phyloP scores from a whole-genome alignment of 371 early-diverging fungal genomes.

The Mortierella sp. region DNA sequence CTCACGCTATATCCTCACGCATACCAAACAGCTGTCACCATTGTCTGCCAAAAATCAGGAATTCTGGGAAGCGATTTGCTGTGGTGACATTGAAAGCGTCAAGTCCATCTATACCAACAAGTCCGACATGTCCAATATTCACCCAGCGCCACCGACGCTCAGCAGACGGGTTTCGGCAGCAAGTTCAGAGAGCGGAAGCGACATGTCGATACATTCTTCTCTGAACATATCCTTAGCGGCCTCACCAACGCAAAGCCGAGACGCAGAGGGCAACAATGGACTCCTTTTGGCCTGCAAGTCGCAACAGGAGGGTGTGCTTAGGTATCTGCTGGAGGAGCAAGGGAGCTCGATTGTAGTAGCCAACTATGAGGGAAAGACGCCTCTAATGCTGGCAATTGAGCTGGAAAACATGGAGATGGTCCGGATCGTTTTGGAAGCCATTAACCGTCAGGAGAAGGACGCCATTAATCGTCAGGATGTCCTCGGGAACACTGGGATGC shows the following conservation, averaged over 20 bases:
- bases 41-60: slow-evolving; percentile 58
- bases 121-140: neutral
- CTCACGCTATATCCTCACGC: slow-evolving; percentile 63
- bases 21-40: slow-evolving; percentile 51
- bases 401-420: slow-evolving; percentile 53
- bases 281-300: slow-evolving; percentile 62
- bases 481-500: slow-evolving; percentile 62
- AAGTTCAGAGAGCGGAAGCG: slow-evolving; percentile 29
- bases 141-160: neutral
- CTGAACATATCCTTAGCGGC: slow-evolving; percentile 19
- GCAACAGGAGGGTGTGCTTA: slow-evolving; percentile 55
- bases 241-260: slow-evolving; percentile 49
- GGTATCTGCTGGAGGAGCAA: slow-evolving; percentile 46
- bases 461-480: slow-evolving; percentile 53
- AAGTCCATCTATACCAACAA: slow-evolving; percentile 14
- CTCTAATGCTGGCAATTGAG: slow-evolving; percentile 62
- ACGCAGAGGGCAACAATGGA: slow-evolving; percentile 63
- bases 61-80: slow-evolving; percentile 59
- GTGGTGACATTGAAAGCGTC: slow-evolving; percentile 40
- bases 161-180: slow-evolving; percentile 25
- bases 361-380: slow-evolving; percentile 63
- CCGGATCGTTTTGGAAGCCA: slow-evolving; percentile 35
- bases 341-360: slow-evolving; percentile 14
- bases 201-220: slow-evolving; percentile 7
- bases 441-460: slow-evolving; percentile 11